Conservation (phyloP, 305 asterid species). For the Solanum hybrid region DNA sequence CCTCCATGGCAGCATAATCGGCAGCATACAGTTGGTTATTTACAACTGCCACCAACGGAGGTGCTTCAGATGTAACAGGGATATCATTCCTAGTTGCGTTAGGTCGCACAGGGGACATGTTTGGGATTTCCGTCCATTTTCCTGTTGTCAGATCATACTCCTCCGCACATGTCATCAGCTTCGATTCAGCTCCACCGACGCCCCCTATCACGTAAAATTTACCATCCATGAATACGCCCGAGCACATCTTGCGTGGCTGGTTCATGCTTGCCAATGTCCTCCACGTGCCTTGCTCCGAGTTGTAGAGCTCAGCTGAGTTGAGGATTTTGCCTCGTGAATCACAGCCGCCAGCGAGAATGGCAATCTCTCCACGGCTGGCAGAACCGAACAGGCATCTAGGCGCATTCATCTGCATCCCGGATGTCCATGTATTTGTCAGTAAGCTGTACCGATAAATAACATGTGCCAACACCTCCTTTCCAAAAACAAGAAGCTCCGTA, state of each 20-base stretch:
- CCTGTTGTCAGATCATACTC: slow-evolving; percentile 52
- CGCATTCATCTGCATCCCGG: slow-evolving; percentile 70
- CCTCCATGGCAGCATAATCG: slow-evolving; percentile 74
- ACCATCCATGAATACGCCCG: slow-evolving; percentile 76
- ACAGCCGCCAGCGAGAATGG: slow-evolving; percentile 93
- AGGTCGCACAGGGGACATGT: slow-evolving; percentile 65
- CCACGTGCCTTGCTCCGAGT: slow-evolving; percentile 65
- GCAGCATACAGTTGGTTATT: slow-evolving; percentile 69
- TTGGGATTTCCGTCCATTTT: slow-evolving; percentile 67
- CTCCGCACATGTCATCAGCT: slow-evolving; percentile 76
- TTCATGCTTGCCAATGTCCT: slow-evolving; percentile 56
- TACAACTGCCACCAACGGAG: slow-evolving; percentile 87
- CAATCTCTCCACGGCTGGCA: slow-evolving; percentile 72
- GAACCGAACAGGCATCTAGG: slow-evolving; percentile 89
- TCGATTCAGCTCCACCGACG: slow-evolving; percentile 51
- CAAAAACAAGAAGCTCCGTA: slow-evolving; percentile 88
- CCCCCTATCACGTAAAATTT: slow-evolving; percentile 84
- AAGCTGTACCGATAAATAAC: slow-evolving; percentile 71
- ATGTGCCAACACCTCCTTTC: slow-evolving; percentile 58
- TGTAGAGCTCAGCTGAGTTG: slow-evolving; percentile 67
- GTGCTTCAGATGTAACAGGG: slow-evolving; percentile 70
- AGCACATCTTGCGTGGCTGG: slow-evolving; percentile 80
- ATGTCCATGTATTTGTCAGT: slow-evolving; percentile 71
- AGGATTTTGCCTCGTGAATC: slow-evolving; percentile 53
- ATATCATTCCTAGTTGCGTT: slow-evolving; percentile 38